Base-by-base conservation (phyloP, 1,139 yeast genomes). In the Zygosaccharomyces sapae region DNA sequence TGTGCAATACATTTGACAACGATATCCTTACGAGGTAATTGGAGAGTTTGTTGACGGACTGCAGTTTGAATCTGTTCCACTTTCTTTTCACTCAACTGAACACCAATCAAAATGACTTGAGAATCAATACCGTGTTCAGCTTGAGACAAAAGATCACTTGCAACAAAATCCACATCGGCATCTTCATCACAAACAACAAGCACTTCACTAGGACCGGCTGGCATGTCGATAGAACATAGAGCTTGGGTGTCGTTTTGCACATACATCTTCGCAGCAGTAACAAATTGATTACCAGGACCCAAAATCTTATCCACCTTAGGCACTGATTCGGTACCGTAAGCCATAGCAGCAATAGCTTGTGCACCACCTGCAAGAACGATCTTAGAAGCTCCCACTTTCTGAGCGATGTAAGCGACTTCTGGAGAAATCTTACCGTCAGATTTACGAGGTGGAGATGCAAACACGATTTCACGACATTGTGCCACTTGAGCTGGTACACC, bases 401-500 rank as follows among this genome's bases (percentile, higher is more conserved):
- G 90, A 18, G 99, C 98, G 46, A 94, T 97, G 61, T 92, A 92
- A 3, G 90, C 97, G 48, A 94, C 97, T 67, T 92, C 99, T 9
- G 98, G 98, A 4, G 97, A 88, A 56, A 92, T 76, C 49, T 80
- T 85, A 35, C 99, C 98, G 54, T 95, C 95, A 1, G 66, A 59
- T 44, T 81, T 76, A 58, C 96, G 82, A 46, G 98, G 98, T 31
- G 99, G 99, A n/a, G 97, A 86, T 0, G 99, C 98, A 66, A 92
- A 69, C n/a, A 90, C 72, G 55, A 92, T 90, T 64, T 89, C 90
- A 59, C 83, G 80, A 73, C 98, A 92, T 2, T 97, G 97, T 22
- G 99, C 99, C 50, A 92, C 99, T 68, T 83, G 80, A 13, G 98
- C 98, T n/a, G 98, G 98, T 35, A 92, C 97, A 61, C 98, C 97